Evolutionary conservation across 495 filamentous ascomycete genomes (phyloP), one percentile per base, ranked within the genome.

Genomic region (Aspergillus sclerotioniger): DNA sequence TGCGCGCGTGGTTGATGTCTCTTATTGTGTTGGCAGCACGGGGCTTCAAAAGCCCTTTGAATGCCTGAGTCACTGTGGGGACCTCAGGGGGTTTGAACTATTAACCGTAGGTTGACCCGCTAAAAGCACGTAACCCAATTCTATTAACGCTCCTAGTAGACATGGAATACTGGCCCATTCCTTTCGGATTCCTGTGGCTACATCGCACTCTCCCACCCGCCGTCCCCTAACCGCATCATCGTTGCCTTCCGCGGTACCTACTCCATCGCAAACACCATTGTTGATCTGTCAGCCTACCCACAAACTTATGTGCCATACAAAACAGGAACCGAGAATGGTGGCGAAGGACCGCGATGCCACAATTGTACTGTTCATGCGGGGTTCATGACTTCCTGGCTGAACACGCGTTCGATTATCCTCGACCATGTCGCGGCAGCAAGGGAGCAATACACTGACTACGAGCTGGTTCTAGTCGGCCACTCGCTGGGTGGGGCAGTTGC

Each of bases 231-330:
- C 17, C 79, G 84, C 57, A 91, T 98, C 54, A 79, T 98, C 28
- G 80, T 98, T n/a, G 93, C 92, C 12, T 98, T 98, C 64, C 84
- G 94, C 17, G 94, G 95, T 10, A 98, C 94, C 12, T 97, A 97
- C 69, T 95, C 90, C 37, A 78, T 98, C 60, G 82, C 90, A 25
- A 96, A 96, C 72, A 90, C 91, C 9, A 86, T 98, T 49, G 79
- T 89, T 54, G 94, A 98, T 71, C 79, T 98, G 33, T 90, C 89
- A 48, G 90, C 90, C 13, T 78, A 91, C 4, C 93, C 91, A 20
- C 94, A 97, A 68, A 84, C 88, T 64, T 98, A 97, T 67, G 82
- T 90, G 2, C 92, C 94, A 0, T 98, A 96, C 66, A 87, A 88
- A 2, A 80, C 80, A 33, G 73, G 78, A 21, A 77, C 62, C 7